These are phyloP conservation scores for Halteria grandinella DNA, from an alignment of 73 alveolate genomes.

Conservation along the genomic window DNA sequence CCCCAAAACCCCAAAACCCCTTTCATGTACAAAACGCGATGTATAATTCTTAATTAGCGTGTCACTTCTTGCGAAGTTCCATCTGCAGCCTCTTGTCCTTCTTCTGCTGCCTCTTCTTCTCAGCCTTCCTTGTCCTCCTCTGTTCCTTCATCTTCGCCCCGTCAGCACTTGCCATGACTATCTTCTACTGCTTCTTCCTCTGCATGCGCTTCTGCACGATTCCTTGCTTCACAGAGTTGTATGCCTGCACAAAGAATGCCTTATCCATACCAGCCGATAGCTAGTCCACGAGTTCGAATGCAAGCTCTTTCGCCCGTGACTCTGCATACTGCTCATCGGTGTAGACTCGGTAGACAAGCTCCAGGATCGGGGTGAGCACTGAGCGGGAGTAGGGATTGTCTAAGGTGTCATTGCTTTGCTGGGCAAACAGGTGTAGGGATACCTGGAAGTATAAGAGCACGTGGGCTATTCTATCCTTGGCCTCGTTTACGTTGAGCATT, in stretches of 20 bases:
- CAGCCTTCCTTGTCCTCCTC: constrained; percentile 18
- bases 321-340: constrained; percentile 39
- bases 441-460: constrained; percentile 7
- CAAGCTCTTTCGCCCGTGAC: background rate
- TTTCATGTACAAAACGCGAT: no score
- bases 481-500: constrained; percentile 8
- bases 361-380: constrained; percentile 4
- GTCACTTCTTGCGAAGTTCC: no score
- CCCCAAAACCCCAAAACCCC: no score
- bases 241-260: constrained; percentile 5
- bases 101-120: constrained; percentile 39
- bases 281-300: constrained; percentile 17
- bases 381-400: background rate
- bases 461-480: constrained; percentile 14
- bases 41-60: no score
- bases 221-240: constrained; percentile 23
- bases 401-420: background rate
- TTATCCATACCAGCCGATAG: constrained; percentile 6
- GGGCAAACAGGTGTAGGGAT: background rate
- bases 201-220: constrained; percentile 15
- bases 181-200: constrained; percentile 14
- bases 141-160: constrained; percentile 17
- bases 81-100: constrained; percentile 47
- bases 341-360: constrained; percentile 24
- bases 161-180: constrained; percentile 13